Evolutionary conservation across 2,329 filamentous ascomycete species (phyloP), one percentile per base, ranked within the genome.

Genomic region (Colletotrichum tofieldiae): DNA sequence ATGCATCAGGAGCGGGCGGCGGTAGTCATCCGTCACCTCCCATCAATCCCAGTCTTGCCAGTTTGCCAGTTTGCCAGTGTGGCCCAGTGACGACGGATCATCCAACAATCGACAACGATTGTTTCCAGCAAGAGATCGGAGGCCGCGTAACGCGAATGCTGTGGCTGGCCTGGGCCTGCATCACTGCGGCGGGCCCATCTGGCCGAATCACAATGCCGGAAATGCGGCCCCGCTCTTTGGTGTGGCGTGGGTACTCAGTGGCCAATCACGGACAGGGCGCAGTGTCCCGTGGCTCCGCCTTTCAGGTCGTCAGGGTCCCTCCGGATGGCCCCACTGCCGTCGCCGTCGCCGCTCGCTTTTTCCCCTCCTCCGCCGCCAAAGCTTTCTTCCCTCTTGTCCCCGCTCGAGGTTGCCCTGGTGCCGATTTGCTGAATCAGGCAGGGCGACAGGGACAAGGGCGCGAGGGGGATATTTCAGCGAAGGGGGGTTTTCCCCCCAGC

Each of bases 61-160:
- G 29, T 32, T 16, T 41, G 39, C 43, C 43, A 32, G 29, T 32
- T 16, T 41, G 39, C 43, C 43, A 45, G 4, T n/a, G 43, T n/a
- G 43, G 8, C 23, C 20, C 5, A 37, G 58, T 49, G 59, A 51
- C n/a, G 47, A 26, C 32, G 16, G 59, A 51, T 52, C 20, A 35
- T 41, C 32, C 29, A 23, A 37, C 18, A 47, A 52, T 67, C 16
- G 26, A 39, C 18, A 47, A 55, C n/a, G 43, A 45, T 26, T 52
- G 32, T 43, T 32, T 63, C 12, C 18, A 37, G 39, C 43, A 61
- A 37, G 43, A 35, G 41, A 54, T 67, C 26, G 59, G 59, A 63
- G 69, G 70, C 65, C 65, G 66, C 66, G 70, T 69, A 70, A 70
- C 59, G 52, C 47, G 70, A n/a, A 18, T 47, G 60, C 7, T 65